phyloP scores from a whole-genome alignment of 192 early-diverging fungal species.

The Geranomyces michiganensis region DNA sequence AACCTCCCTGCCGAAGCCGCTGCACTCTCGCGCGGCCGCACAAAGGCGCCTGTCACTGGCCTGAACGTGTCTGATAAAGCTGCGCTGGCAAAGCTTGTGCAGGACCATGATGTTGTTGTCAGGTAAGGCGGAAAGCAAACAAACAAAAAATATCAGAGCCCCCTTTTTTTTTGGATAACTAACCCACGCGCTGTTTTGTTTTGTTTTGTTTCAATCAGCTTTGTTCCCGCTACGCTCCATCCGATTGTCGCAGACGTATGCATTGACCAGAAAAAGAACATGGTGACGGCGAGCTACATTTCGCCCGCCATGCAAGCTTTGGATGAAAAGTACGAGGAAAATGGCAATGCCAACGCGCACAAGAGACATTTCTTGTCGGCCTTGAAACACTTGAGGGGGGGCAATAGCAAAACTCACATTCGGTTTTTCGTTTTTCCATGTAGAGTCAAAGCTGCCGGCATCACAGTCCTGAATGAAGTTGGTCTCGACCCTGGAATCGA shows the following conservation, averaged over 20 bases:
- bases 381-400: conserved; percentile 51
- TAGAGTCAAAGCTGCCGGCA: conserved; percentile 81
- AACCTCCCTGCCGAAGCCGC: conserved; percentile 75
- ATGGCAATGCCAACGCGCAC: not conserved
- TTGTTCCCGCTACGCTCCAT: conserved; percentile 90
- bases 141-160: not conserved
- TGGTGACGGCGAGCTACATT: conserved; percentile 96
- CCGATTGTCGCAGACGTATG: conserved; percentile 88
- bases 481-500: conserved; percentile 98
- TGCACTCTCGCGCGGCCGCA: conserved; percentile 60
- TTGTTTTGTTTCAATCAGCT: no score
- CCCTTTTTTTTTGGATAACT: no score
- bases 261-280: conserved; percentile 87
- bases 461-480: conserved; percentile 97
- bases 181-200: no score
- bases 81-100: conserved; percentile 72
- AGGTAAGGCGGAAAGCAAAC: conserved; percentile 61
- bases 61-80: conserved; percentile 81
- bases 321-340: conserved; percentile 65
- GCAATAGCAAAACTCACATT: not conserved
- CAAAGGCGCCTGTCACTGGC: conserved; percentile 66
- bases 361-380: not conserved
- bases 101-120: conserved; percentile 89
- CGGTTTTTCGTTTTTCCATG: no score
- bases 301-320: conserved; percentile 92